Conservation (phyloP, 2,329 filamentous ascomycete species). For the Tolypocladium amazonense region DNA sequence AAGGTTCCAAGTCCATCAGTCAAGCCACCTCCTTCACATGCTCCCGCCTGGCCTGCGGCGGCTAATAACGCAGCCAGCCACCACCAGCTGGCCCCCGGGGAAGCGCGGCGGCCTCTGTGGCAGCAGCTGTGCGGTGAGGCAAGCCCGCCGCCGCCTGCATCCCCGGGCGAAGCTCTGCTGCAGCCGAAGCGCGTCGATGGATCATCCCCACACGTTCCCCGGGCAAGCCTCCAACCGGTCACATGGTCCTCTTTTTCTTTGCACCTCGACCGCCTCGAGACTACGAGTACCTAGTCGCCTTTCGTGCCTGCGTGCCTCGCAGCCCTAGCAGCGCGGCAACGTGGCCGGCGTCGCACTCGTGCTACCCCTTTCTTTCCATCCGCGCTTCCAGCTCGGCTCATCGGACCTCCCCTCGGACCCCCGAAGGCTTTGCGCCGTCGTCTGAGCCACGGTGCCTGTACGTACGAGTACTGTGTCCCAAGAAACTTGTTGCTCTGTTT, state of each 20-base stretch:
- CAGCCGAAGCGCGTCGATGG: not conserved
- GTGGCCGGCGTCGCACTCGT: not conserved
- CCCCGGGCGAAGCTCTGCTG: not conserved
- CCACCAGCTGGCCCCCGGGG: no score
- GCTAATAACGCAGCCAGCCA: not conserved
- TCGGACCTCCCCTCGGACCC: not conserved
- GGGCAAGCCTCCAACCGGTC: constrained; percentile 1
- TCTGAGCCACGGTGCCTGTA: not conserved
- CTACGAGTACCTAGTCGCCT: not conserved
- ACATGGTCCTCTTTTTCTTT: not conserved
- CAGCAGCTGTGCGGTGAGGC: not conserved
- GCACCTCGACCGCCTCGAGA: not conserved
- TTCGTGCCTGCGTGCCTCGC: not conserved
- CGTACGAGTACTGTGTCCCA: not conserved
- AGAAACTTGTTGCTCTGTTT: not conserved
- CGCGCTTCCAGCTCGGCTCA: not conserved
- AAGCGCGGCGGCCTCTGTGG: not conserved
- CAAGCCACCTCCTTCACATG: not conserved
- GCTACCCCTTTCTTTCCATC: not conserved
- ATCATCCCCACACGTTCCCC: not conserved
- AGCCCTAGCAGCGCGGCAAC: not conserved
- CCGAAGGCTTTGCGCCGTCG: not conserved
- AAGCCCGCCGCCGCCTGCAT: not conserved
- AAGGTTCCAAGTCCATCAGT: no score
- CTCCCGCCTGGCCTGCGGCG: not conserved